These are phyloP conservation scores for Orychophragmus violaceus DNA, from an alignment of 345 rosid species.

Conservation along the genomic window DNA sequence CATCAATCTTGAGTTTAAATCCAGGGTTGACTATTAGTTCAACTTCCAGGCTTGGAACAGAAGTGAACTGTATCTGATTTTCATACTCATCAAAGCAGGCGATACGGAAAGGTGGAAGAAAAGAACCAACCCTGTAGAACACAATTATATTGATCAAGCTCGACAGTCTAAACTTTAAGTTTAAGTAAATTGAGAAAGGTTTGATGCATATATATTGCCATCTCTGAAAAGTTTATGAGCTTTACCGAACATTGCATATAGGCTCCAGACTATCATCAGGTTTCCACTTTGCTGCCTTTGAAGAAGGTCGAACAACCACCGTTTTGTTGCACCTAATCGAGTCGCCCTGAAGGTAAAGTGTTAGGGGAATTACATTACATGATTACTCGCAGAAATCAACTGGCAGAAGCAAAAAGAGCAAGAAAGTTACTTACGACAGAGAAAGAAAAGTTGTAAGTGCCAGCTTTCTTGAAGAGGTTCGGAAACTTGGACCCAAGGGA, in stretches of 20 bases:
- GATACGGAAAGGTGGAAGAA: constrained; percentile 32
- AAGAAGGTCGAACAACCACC: constrained; percentile 38
- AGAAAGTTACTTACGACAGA: constrained; percentile 37
- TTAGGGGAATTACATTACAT: constrained; percentile 2
- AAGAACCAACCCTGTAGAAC: constrained; percentile 53
- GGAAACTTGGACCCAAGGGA: constrained; percentile 33
- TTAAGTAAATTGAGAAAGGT: constrained; percentile 4
- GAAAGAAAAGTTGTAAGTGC: constrained; percentile 50
- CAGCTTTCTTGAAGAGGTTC: constrained; percentile 41
- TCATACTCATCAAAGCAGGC: constrained; percentile 47
- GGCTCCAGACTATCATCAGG: constrained; percentile 23
- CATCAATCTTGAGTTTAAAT: constrained; percentile 17
- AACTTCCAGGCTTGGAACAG: constrained; percentile 35
- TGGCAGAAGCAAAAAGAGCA: background rate
- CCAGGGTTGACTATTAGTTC: constrained; percentile 22
- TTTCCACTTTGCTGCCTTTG: constrained; percentile 41
- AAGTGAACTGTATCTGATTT: constrained; percentile 38
- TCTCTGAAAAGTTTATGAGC: background rate
- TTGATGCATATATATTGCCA: background rate
- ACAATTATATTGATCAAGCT: background rate
- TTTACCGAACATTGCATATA: constrained; percentile 33
- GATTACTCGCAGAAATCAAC: background rate
- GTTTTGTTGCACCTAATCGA: constrained; percentile 32
- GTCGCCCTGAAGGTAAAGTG: constrained; percentile 32
- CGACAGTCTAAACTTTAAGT: background rate